Evolutionary conservation across 2,329 filamentous ascomycete genomes (phyloP), one percentile per base, ranked within the genome.

Genomic region (Aspergillus pseudotamarii): DNA sequence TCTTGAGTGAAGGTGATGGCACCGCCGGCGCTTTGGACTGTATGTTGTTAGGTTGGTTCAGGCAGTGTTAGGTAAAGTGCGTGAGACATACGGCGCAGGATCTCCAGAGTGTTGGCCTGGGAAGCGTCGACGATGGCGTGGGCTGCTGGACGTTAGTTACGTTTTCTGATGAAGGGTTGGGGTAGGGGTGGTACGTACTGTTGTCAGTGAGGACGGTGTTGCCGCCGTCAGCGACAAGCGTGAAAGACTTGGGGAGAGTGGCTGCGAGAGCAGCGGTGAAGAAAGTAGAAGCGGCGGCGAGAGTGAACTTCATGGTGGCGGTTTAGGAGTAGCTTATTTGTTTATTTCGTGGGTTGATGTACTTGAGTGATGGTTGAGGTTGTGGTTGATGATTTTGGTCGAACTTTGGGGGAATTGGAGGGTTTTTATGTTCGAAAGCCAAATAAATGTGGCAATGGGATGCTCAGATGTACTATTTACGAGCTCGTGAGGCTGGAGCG

Each of bases 171-270:
- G 12, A 10, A n/a, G 14, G 23, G 6, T 19, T 30, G 46, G 16
- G 48, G 16, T 23, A 4, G 5, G 16, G 16, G 55, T 26, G 26
- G 36, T 21, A 56, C 60, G 5, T 62, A 62, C 60, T 48, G 16
- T 57, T 57, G 23, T 62, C 50, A 6, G 63, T 65, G 14, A 65
- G 54, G 26, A 60, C 57, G 14, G 63, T 65, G 36, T 63, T 30
- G 26, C 63, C 60, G 28, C 60, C 63, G 21, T 65, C 60, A n/a
- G 57, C 63, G 30, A 65, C 63, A 28, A 65, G 61, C 12, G 63
- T 65, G 50, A 65, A 65, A 43, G 60, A 54, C 41, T 58, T 23
- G 26, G 63, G 63, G 46, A 65, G 60, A 11, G 57, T 32, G 57
- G 63, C 46, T 21, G 63, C 56, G 21, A 60, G 21, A 5, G 60